Conservation (phyloP, 2,329 filamentous ascomycete species). For the Ceratocystis destructans region DNA sequence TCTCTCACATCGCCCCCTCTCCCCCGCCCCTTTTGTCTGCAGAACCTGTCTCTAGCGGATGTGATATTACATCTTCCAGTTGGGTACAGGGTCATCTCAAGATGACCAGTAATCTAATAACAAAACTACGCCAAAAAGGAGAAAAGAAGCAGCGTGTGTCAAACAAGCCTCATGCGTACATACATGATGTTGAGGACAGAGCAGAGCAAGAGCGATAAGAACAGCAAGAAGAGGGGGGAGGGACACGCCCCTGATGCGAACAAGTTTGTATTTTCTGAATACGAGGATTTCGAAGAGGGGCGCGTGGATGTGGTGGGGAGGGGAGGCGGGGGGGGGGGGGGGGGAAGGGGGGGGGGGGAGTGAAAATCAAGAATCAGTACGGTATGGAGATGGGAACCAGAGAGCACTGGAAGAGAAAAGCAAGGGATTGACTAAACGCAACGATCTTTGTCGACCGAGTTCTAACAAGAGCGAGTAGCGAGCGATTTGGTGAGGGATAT, state of each 20-base stretch:
- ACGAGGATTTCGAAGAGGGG: constrained; percentile 12
- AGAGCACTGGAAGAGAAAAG: background rate
- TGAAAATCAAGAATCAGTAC: background rate
- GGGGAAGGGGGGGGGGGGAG: background rate
- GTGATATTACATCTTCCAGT: background rate
- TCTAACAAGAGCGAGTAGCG: background rate
- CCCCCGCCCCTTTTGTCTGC: background rate
- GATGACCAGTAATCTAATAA: background rate
- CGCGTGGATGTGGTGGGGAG: background rate
- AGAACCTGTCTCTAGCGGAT: background rate
- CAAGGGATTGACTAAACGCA: background rate
- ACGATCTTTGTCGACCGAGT: background rate
- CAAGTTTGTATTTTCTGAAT: constrained; percentile 10
- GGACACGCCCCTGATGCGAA: constrained; percentile 6
- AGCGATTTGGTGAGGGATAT: background rate
- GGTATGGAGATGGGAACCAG: constrained; percentile 1
- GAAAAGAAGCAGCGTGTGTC: background rate
- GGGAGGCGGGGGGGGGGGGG: background rate
- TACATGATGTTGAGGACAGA: background rate
- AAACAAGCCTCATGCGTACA: background rate
- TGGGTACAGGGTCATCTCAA: background rate
- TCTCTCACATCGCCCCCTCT: background rate
- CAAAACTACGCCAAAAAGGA: background rate
- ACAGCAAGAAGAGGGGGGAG: background rate
- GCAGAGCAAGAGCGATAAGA: background rate